Base-by-base conservation (phyloP, 2,329 filamentous ascomycete genomes). In the Achaetomium macrosporum region DNA sequence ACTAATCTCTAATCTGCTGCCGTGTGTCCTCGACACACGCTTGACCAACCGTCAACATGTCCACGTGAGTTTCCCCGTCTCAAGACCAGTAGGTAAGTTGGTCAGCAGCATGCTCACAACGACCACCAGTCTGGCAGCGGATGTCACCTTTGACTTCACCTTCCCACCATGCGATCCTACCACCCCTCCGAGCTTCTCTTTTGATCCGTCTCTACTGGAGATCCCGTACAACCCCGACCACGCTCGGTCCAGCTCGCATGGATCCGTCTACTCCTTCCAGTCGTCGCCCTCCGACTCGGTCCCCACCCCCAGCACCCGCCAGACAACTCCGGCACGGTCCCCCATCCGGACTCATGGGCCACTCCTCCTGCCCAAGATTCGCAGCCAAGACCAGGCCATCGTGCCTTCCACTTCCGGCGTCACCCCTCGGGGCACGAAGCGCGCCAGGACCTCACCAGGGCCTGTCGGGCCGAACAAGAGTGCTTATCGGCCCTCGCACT, bases 341-440 rank as follows among this genome's bases (percentile, higher is more conserved):
- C 87, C 88, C 55, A 81, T 91, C 61, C 80, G 84, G 56, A 85
- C 89, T 57, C 85, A 90, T 71, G 88, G 89, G 48, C 88, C 89
- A 47, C 75, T 89, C 45, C 75, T 95, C 55, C 77, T 95, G 31
- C 90, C 90, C 65, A 93, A 90, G 77, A 91, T 95, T 72, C 82
- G 90, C 56, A 82, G 82, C 39, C 90, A 93, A 71, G 90, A 95
- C 71, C 87, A 92, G 70, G 78, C 85, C 57, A 80, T 90, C 57
- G 82, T 84, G 59, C 79, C 79, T 39, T 73, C 60, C 56, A 79
- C 84, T 40, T 73, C 60, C 56, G 79, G 84, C 58, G 78, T 78
- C 44, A 71, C 74, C 39, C 73, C 76, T 47, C 66, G 68, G 30
- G 65, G 69, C 16, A 73, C 77, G 42, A 82, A 86, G 69, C 79